phyloP scores from a whole-genome alignment of 192 early-diverging fungal species.

The Pilaira anomala region DNA sequence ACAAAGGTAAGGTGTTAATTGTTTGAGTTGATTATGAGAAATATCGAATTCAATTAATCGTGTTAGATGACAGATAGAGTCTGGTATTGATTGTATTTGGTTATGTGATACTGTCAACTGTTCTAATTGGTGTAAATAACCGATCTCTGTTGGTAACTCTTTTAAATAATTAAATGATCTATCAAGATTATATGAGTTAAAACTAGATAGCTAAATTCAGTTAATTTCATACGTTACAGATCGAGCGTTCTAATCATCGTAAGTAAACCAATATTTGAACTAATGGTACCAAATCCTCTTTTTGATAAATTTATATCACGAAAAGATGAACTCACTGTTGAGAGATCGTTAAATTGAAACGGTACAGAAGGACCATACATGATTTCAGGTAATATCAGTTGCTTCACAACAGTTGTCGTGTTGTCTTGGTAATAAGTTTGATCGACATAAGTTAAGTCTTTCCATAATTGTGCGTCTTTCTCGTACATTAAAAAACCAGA shows the following conservation, averaged over 20 bases:
- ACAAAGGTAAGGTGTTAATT: slow-evolving; percentile 59
- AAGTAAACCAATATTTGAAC: slow-evolving; percentile 9
- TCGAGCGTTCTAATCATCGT: slow-evolving; percentile 12
- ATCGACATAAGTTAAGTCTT: slow-evolving; percentile 11
- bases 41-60: slow-evolving; percentile 66
- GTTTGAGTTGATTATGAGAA: slow-evolving; percentile 57
- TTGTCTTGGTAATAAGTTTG: slow-evolving; percentile 17
- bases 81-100: slow-evolving; percentile 57
- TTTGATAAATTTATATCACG: slow-evolving; percentile 1
- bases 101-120: slow-evolving; percentile 63
- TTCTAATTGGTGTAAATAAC: slow-evolving; percentile 63
- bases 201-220: not conserved
- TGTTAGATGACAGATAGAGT: slow-evolving; percentile 63
- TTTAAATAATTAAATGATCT: slow-evolving; percentile 74
- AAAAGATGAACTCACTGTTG: not conserved
- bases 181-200: too few species aligned
- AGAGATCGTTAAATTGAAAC: too few species aligned
- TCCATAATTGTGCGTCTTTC: not conserved
- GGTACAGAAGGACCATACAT: not conserved
- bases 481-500: slow-evolving; percentile 13
- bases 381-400: not conserved
- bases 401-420: not conserved
- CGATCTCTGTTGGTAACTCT: slow-evolving; percentile 69
- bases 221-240: slow-evolving; percentile 10
- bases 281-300: not conserved